Conservation (phyloP, 345 rosid genomes). For the Eucalyptus viminalis region DNA sequence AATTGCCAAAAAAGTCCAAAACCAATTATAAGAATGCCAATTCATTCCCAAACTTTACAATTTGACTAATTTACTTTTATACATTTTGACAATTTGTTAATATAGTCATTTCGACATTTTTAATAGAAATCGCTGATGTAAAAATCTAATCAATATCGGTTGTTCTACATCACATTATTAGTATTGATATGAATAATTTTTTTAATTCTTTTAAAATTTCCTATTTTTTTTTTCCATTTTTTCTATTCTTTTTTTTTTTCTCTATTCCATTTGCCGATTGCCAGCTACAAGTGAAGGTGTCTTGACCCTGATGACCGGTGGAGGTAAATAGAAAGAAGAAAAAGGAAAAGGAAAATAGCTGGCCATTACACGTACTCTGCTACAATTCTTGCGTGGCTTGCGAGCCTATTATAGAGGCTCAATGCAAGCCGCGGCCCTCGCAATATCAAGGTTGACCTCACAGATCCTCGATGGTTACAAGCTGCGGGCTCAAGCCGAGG, state of each 20-base stretch:
- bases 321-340: not conserved
- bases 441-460: not conserved
- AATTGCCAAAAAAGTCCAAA: not conserved
- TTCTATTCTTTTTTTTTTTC: not conserved
- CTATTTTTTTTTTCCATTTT: not conserved
- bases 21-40: rapidly evolving
- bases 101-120: rapidly evolving
- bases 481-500: not conserved
- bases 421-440: not conserved
- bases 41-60: not conserved
- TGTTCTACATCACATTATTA: rapidly evolving
- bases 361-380: not conserved
- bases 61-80: rapidly evolving
- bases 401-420: not conserved
- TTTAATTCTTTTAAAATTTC: not conserved
- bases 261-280: not conserved
- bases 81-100: not conserved
- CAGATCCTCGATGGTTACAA: not conserved
- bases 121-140: rapidly evolving
- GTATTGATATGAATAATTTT: rapidly evolving
- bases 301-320: too few relatives aligned
- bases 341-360: not conserved
- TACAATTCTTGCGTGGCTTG: not conserved
- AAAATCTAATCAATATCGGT: rapidly evolving
- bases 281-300: not conserved